Base-by-base conservation (phyloP, 331 rosid species). In the Pyracantha coccinea region DNA sequence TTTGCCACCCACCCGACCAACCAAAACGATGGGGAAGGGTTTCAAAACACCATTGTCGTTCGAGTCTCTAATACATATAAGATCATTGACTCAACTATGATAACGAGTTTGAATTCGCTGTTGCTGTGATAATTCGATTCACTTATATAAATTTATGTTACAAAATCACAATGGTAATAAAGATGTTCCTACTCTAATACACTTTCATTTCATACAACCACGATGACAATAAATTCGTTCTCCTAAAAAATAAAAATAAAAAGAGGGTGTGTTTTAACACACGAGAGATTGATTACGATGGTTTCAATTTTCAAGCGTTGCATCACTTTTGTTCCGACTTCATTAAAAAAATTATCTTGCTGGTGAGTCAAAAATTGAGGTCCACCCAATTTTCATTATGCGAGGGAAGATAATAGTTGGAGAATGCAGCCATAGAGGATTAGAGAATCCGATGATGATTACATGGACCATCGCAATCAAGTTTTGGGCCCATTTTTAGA, bases 381-480 rank as follows among this genome's bases (percentile, higher is more conserved):
- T 16, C 9, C 17, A 7, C 38, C 19, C 1, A 25, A 5, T 25
- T 60, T 6, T 14, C n/a, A 50, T 50, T 10, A 2, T 6, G 7
- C 8, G 9, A 19, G 19, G 4, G 19, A 17, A 50, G 17, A 50
- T 6, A 50, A 2, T 50, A 50, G 55, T 0, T 50, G 55, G 20
- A 50, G 20, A 50, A 50, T 50, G 20, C 20, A 61, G 13, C 13
- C 14, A 11, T 13, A 3, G 20, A 17, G 38, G 4, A 4, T 27
- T 61, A 23, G 11, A 73, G 86, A 79, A 83, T 83, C 84, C 86
- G 7, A 79, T 73, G 87, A 59, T 54, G 82, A 78, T 54, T 54
- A 24, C 2, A 1, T 53, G 72, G 71, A 74, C 55, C 81, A 10
- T 24, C 16, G 8, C 8, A 38, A 23, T 6, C 5, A 31, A 64